These are phyloP conservation scores for Monosporascus sp. DNA, from an alignment of 2,329 filamentous ascomycete genomes.

Conservation along the genomic window DNA sequence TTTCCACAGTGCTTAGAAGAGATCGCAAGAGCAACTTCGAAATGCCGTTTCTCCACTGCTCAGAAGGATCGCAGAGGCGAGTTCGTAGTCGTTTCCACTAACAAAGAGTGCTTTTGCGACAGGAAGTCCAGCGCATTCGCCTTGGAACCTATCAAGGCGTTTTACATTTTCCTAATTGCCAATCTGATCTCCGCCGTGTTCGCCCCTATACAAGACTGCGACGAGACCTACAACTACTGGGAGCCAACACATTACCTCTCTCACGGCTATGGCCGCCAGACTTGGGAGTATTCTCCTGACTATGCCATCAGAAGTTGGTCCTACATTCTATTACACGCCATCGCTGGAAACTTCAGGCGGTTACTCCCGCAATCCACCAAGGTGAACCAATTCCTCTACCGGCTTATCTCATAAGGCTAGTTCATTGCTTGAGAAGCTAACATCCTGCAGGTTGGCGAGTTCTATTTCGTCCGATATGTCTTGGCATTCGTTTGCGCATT, in stretches of 20 bases:
- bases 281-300: constrained; percentile 96
- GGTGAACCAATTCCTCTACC: constrained; percentile 28
- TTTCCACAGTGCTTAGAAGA: not conserved
- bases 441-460: constrained; percentile 56
- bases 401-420: not conserved
- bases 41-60: not conserved
- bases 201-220: constrained; percentile 93
- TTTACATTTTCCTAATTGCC: constrained; percentile 73
- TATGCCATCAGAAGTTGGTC: constrained; percentile 95
- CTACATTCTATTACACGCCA: constrained; percentile 76
- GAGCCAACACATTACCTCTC: constrained; percentile 92
- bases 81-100: constrained; percentile 1
- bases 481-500: constrained; percentile 74
- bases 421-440: not conserved
- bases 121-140: constrained; percentile 53
- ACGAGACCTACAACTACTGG: constrained; percentile 99
- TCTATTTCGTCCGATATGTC: constrained; percentile 77
- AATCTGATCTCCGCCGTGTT: constrained; percentile 73
- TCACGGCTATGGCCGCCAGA: constrained; percentile 90
- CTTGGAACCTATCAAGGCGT: constrained; percentile 68
- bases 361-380: constrained; percentile 59
- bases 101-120: constrained; percentile 2
- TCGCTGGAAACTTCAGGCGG: constrained; percentile 62
- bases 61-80: not conserved
- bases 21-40: not conserved